Conservation (phyloP, 2,329 filamentous ascomycete genomes). For the Sporothrix pallida region DNA sequence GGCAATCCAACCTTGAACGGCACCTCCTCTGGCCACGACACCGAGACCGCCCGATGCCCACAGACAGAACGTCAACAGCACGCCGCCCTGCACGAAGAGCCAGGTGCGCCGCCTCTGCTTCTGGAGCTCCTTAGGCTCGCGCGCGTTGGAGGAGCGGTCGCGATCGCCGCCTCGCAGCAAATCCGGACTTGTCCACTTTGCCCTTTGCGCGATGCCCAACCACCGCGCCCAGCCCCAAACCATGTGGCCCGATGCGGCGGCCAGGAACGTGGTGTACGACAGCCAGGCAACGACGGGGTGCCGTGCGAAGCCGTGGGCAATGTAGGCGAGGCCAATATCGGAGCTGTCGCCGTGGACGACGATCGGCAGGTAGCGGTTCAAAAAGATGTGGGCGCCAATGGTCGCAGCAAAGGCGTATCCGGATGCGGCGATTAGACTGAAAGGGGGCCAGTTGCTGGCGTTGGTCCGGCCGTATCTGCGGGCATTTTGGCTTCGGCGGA, state of each 20-base stretch:
- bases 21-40: conserved; percentile 74
- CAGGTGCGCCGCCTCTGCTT: conserved; percentile 65
- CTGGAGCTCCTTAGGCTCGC: conserved; percentile 53
- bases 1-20: conserved; percentile 77
- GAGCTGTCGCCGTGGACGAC: conserved; percentile 81
- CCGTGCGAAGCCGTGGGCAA: conserved; percentile 81
- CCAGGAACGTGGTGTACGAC: conserved; percentile 72
- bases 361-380: conserved; percentile 78
- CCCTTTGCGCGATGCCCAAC: conserved; percentile 68
- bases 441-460: conserved; percentile 69
- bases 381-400: conserved; percentile 71
- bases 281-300: conserved; percentile 69
- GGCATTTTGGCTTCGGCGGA: conserved; percentile 74
- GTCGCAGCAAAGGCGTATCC: conserved; percentile 74
- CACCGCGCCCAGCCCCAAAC: conserved; percentile 87
- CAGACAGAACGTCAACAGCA: conserved; percentile 62
- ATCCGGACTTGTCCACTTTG: conserved; percentile 49
- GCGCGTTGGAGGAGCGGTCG: not conserved
- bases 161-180: not conserved
- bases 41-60: conserved; percentile 85
- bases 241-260: conserved; percentile 74
- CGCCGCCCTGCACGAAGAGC: conserved; percentile 72
- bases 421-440: conserved; percentile 72
- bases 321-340: conserved; percentile 82
- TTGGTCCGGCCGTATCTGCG: conserved; percentile 75